Conservation (phyloP, 169 alveolate species). For the Plasmodium berghei region DNA sequence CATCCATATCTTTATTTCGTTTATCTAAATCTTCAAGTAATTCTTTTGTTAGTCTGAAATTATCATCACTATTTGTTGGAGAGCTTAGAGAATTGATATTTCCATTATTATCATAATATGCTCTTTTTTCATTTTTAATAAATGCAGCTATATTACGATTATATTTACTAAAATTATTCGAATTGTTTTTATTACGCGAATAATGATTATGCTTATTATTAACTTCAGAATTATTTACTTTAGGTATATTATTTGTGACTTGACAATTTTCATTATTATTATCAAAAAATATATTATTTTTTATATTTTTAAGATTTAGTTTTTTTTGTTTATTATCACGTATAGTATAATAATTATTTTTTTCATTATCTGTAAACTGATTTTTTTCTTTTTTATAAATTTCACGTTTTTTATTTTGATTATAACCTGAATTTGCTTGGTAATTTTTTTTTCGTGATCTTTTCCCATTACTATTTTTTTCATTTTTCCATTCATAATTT, state of each 20-base stretch:
- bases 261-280: constrained; percentile 8
- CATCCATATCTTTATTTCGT: constrained; percentile 27
- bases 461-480: constrained; percentile 3
- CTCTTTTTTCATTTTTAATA: constrained; percentile 7
- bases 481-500: constrained; percentile 40
- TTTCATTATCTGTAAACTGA: constrained; percentile 14
- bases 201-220: not conserved
- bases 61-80: not conserved
- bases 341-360: constrained; percentile 15
- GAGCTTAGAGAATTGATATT: not conserved
- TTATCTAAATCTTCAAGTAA: constrained; percentile 41
- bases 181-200: not conserved
- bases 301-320: not conserved
- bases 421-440: constrained; percentile 4
- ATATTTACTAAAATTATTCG: constrained; percentile 7
- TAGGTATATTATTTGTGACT: not conserved
- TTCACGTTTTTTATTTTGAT: constrained; percentile 17
- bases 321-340: constrained; percentile 23
- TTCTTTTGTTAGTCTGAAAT: constrained; percentile 54
- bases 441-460: constrained; percentile 22
- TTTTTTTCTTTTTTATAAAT: constrained; percentile 21
- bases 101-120: constrained; percentile 17
- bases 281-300: constrained; percentile 18
- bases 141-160: not conserved
- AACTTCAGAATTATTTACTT: not conserved